Evolutionary conservation across 2,329 filamentous ascomycete genomes (phyloP).

Genomic region (Epichloe gansuensis): DNA sequence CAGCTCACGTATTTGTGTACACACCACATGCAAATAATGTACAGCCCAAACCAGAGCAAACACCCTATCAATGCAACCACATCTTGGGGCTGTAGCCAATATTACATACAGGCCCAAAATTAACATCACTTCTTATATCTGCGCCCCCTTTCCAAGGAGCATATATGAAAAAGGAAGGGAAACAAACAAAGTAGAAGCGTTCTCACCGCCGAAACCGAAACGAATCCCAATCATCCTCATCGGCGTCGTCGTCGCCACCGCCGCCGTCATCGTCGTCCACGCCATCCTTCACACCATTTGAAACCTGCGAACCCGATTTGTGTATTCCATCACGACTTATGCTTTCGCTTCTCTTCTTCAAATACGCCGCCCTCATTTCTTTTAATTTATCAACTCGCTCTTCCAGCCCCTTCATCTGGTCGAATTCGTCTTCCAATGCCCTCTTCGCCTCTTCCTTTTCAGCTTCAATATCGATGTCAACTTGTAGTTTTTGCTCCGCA

Average conservation of each 20-base stretch:
- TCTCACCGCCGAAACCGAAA: constrained; percentile 33
- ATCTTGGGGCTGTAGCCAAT: too few relatives aligned
- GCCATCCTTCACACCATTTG: background rate
- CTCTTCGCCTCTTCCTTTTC: constrained; percentile 66
- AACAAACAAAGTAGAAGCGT: background rate
- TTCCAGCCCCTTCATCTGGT: constrained; percentile 72
- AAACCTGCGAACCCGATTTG: constrained; percentile 14
- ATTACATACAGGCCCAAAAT: too few relatives aligned
- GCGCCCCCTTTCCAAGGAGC: too few relatives aligned
- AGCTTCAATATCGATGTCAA: constrained; percentile 45
- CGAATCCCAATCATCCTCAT: constrained; percentile 45
- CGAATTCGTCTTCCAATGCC: constrained; percentile 64
- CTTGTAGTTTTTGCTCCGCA: constrained; percentile 39
- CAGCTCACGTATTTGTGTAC: background rate
- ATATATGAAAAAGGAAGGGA: background rate
- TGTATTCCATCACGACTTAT: constrained; percentile 15
- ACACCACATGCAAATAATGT: background rate
- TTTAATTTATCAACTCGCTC: constrained; percentile 56
- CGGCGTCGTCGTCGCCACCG: constrained; percentile 36
- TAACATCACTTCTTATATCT: too few relatives aligned
- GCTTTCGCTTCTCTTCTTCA: constrained; percentile 25
- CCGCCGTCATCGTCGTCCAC: constrained; percentile 28
- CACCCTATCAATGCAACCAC: too few relatives aligned
- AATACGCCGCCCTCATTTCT: constrained; percentile 57
- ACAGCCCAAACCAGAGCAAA: background rate